Evolutionary conservation across 2,329 filamentous ascomycete genomes (phyloP).

Genomic region (Pseudopithomyces chartarum): DNA sequence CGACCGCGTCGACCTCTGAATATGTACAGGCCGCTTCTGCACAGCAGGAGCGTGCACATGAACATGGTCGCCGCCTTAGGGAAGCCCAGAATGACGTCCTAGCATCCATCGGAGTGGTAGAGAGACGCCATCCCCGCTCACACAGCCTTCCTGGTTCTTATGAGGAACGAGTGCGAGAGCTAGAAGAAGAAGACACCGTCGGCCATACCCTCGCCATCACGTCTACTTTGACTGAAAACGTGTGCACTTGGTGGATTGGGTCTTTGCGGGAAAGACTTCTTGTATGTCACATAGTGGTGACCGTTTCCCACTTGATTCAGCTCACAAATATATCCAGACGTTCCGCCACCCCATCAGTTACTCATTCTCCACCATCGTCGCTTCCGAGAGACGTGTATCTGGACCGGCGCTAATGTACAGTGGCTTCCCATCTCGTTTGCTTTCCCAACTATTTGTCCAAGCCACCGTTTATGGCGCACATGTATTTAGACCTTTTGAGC

Average conservation of each 20-base stretch:
- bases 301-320: neutral
- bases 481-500: conserved; percentile 35
- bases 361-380: conserved; percentile 32
- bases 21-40: conserved; percentile 34
- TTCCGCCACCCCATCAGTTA: conserved; percentile 31
- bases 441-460: conserved; percentile 27
- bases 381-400: conserved; percentile 24
- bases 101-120: conserved; percentile 53
- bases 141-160: conserved; percentile 33
- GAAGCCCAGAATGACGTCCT: conserved; percentile 55
- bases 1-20: conserved; percentile 25
- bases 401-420: conserved; percentile 31
- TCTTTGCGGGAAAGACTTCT: conserved; percentile 34
- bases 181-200: conserved; percentile 37
- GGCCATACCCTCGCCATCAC: conserved; percentile 32
- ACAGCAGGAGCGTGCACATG: conserved; percentile 39
- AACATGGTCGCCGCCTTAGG: conserved; percentile 47
- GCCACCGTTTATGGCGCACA: conserved; percentile 23
- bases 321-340: conserved; percentile 21
- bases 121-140: conserved; percentile 39
- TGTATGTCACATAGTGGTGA: conserved; percentile 11
- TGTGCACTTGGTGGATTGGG: conserved; percentile 44
- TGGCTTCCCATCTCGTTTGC: conserved; percentile 29
- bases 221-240: conserved; percentile 29
- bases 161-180: conserved; percentile 31